phyloP scores from a whole-genome alignment of 257 asterid genomes.

The Solanum sitiens region DNA sequence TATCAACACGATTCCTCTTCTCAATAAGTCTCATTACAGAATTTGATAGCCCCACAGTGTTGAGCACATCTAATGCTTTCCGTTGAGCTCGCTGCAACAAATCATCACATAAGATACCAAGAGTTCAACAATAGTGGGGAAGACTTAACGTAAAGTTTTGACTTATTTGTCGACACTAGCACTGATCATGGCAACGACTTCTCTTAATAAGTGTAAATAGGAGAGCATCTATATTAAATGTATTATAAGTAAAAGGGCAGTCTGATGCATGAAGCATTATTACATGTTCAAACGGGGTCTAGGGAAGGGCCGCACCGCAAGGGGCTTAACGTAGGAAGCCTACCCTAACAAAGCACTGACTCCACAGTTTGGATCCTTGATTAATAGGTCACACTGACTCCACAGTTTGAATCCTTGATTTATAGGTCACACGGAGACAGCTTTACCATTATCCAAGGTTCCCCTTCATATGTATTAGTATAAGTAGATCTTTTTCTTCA shows the following conservation, averaged over 20 bases:
- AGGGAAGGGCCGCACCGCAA: background rate
- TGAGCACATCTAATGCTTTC: slow-evolving; percentile 17
- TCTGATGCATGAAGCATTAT: background rate
- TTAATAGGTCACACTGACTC: background rate
- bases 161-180: background rate
- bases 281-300: background rate
- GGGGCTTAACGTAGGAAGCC: background rate
- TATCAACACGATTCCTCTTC: slow-evolving; percentile 78
- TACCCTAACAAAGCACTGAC: background rate
- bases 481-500: background rate
- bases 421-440: background rate
- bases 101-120: background rate
- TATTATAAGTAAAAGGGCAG: background rate
- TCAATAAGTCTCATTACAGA: slow-evolving; percentile 71
- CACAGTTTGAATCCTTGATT: background rate
- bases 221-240: background rate
- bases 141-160: background rate
- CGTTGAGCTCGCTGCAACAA: background rate
- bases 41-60: slow-evolving; percentile 77
- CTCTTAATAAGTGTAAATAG: background rate
- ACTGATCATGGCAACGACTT: background rate
- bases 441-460: background rate
- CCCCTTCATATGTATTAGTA: background rate
- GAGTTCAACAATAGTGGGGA: background rate
- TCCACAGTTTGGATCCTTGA: background rate